Conservation (phyloP, 306 rosid species). For the Vachellia collinsii region DNA sequence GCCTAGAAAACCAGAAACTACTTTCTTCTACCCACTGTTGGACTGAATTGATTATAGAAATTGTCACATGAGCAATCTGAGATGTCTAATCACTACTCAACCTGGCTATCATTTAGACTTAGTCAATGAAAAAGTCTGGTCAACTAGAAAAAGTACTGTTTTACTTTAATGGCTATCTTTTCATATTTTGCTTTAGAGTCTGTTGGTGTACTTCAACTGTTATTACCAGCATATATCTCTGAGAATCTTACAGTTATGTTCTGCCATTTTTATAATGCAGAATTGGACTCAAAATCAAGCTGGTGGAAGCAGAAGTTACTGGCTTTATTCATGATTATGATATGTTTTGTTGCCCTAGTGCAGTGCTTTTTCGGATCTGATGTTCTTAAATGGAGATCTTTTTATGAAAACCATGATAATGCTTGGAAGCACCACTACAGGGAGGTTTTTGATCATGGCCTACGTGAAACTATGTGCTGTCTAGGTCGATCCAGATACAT, state of each 20-base stretch:
- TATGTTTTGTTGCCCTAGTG: conserved; percentile 52
- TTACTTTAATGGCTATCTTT: neutral
- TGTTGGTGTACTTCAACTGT: neutral
- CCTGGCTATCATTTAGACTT: too few relatives aligned
- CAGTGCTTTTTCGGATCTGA: conserved; percentile 77
- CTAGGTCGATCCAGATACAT: conserved; percentile 82
- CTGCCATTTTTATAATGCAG: conserved; percentile 43
- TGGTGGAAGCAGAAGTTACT: conserved; percentile 51
- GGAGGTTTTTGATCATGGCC: conserved; percentile 82
- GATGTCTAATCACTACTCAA: too few relatives aligned
- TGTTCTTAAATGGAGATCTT: conserved; percentile 85
- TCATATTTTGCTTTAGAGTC: neutral
- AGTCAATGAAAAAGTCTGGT: too few relatives aligned
- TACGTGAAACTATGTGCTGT: conserved; percentile 94
- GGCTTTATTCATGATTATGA: conserved; percentile 45
- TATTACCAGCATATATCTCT: neutral
- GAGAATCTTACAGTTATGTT: neutral
- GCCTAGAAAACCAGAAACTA: neutral
- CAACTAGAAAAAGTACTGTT: neutral
- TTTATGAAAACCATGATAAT: conserved; percentile 66
- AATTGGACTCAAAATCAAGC: conserved; percentile 34
- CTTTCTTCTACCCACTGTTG: too few relatives aligned
- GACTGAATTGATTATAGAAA: too few relatives aligned
- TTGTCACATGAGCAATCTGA: too few relatives aligned
- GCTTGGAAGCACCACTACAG: conserved; percentile 91